These are phyloP conservation scores for Crithidia expoeki DNA, from an alignment of 208 protist genomes.

Conservation along the genomic window DNA sequence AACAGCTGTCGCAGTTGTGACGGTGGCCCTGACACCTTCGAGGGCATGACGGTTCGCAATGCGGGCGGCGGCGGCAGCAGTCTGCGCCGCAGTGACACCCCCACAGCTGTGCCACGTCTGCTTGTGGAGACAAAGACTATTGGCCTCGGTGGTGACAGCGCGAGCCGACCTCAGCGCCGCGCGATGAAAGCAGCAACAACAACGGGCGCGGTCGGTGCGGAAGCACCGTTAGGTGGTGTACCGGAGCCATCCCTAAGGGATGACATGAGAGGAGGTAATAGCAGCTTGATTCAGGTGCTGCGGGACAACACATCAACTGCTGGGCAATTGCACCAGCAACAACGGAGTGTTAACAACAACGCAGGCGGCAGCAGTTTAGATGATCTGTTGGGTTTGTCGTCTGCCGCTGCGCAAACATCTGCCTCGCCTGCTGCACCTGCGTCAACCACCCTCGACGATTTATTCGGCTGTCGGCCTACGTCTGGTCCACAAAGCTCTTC, in stretches of 20 bases:
- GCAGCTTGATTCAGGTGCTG: slow-evolving; percentile 1
- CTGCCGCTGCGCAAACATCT: neutral
- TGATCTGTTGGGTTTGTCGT: neutral
- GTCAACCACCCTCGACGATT: neutral
- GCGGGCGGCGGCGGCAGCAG: neutral
- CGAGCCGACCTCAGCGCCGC: slow-evolving; percentile 14
- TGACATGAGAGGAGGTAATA: neutral
- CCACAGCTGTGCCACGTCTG: neutral
- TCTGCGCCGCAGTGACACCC: neutral
- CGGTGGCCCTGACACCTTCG: neutral
- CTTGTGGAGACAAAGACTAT: neutral
- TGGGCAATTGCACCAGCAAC: neutral
- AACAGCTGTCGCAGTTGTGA: too few relatives aligned
- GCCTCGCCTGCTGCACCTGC: neutral
- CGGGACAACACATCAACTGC: neutral
- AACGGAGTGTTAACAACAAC: neutral
- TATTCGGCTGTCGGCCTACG: slow-evolving; percentile 7
- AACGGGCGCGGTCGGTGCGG: neutral
- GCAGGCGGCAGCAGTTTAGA: neutral
- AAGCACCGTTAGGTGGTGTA: neutral
- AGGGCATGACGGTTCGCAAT: slow-evolving; percentile 11
- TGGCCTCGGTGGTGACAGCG: neutral
- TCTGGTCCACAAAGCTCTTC: neutral
- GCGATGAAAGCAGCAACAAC: neutral
- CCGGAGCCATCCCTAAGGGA: neutral